A percentile compares a stretch with the other conserved stretches of the same genome.
Conservation (phyloP, 768 basidiomycete genomes). For the Termitomyces sp. region DNA sequence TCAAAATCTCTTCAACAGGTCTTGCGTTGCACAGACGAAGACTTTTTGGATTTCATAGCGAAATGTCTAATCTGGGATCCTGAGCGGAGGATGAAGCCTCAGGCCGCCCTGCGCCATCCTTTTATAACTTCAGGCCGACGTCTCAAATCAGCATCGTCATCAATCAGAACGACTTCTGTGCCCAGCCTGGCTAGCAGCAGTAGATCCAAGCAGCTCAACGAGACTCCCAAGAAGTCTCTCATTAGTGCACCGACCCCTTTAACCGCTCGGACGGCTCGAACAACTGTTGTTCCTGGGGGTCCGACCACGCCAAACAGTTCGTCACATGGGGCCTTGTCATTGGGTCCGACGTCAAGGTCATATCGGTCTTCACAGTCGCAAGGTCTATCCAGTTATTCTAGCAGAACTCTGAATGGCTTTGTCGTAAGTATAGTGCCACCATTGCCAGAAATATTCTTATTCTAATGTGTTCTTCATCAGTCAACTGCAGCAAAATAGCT, state of each 20-base stretch:
- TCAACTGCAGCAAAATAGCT: conserved; percentile 37
- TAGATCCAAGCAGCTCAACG: conserved; percentile 48
- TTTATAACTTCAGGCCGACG: conserved; percentile 72
- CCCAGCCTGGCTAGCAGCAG: conserved; percentile 48
- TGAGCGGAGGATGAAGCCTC: conserved; percentile 90
- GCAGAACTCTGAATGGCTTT: conserved; percentile 67
- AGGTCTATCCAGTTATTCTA: conserved; percentile 68
- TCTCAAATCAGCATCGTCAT: conserved; percentile 39
- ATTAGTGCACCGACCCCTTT: conserved; percentile 88
- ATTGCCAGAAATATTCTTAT: neutral
- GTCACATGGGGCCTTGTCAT: conserved; percentile 44
- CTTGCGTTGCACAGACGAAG: conserved; percentile 87
- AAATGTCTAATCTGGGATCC: conserved; percentile 99
- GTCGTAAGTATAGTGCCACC: conserved; percentile 40
- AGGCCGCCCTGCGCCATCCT: conserved; percentile 86
- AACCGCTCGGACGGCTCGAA: conserved; percentile 69
- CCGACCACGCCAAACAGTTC: conserved; percentile 55
- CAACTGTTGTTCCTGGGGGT: conserved; percentile 39
- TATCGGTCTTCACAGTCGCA: conserved; percentile 69
- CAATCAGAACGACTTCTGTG: conserved; percentile 53
- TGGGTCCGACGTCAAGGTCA: conserved; percentile 58
- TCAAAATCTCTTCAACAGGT: conserved; percentile 88
- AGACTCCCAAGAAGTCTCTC: conserved; percentile 85
- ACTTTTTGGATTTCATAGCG: conserved; percentile 93
- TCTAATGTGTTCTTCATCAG: conserved; percentile 21